phyloP scores from a whole-genome alignment of 805 yeast genomes.

The Jamesozyma spencerorum region DNA sequence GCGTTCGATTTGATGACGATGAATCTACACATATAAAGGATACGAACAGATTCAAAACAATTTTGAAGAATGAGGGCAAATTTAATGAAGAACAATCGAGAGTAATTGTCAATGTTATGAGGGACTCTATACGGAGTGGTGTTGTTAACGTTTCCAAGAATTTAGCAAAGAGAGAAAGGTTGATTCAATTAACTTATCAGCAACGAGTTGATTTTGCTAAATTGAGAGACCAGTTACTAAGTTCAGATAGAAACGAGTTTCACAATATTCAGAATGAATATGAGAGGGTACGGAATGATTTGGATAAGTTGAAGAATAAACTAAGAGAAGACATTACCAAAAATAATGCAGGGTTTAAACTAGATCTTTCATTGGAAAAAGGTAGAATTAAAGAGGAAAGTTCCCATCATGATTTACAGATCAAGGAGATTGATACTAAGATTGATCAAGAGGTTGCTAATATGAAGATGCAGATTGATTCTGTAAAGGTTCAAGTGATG shows the following conservation, averaged over 20 bases:
- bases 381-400: conserved; percentile 93
- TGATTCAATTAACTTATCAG: conserved; percentile 80
- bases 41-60: conserved; percentile 63
- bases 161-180: conserved; percentile 75
- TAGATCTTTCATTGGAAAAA: conserved; percentile 87
- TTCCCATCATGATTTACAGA: conserved; percentile 83
- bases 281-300: conserved; percentile 71
- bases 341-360: conserved; percentile 78
- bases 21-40: conserved; percentile 45
- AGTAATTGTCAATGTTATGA: conserved; percentile 64
- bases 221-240: conserved; percentile 81
- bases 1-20: conserved; percentile 6
- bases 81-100: conserved; percentile 71
- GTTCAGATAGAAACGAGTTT: conserved; percentile 79
- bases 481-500: conserved; percentile 91
- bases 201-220: conserved; percentile 96
- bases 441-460: conserved; percentile 93
- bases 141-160: conserved; percentile 63
- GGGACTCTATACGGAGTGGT: conserved; percentile 72
- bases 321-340: conserved; percentile 87
- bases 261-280: conserved; percentile 76
- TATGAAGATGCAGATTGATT: conserved; percentile 90
- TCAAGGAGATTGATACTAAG: conserved; percentile 88
- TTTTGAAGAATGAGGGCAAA: conserved; percentile 54
- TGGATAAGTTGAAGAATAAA: conserved; percentile 76